Percentiles rank a stretch among this genome's conserved stretches.
Conservation (phyloP, 2,329 filamentous ascomycete genomes). For the Rhexocercosporidium sp. region DNA sequence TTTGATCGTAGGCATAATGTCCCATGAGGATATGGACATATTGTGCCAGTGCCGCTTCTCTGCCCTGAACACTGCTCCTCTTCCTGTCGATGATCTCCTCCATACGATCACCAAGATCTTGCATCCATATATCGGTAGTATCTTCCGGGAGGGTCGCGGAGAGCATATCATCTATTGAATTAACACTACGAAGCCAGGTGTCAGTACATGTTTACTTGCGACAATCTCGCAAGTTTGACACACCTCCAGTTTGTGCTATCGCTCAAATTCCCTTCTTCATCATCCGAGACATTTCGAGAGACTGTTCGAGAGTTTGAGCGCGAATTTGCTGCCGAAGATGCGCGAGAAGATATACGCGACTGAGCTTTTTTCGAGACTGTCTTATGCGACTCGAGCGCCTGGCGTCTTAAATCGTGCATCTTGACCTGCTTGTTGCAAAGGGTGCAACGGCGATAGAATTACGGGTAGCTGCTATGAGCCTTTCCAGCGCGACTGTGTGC, state of each 20-base stretch:
- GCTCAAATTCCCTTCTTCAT: conserved; percentile 57
- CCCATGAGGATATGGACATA: conserved; percentile 66
- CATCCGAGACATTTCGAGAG: conserved; percentile 58
- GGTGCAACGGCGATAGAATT: background rate
- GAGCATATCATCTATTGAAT: conserved; percentile 58
- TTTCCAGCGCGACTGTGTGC: conserved; percentile 22
- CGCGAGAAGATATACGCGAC: conserved; percentile 52
- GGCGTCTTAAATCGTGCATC: conserved; percentile 56
- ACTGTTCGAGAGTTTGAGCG: conserved; percentile 52
- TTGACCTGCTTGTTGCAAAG: conserved; percentile 6
- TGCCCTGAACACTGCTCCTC: conserved; percentile 66
- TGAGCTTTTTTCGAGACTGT: conserved; percentile 62
- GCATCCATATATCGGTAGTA: conserved; percentile 59
- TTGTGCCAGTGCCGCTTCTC: conserved; percentile 61
- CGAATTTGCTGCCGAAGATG: conserved; percentile 54
- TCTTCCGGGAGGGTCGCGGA: conserved; percentile 51
- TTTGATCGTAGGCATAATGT: conserved; percentile 65
- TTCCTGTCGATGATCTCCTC: conserved; percentile 72
- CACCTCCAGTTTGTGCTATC: conserved; percentile 61
- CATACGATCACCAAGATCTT: conserved; percentile 62
- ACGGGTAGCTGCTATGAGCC: background rate
- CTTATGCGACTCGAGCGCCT: conserved; percentile 62
- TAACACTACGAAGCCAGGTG: conserved; percentile 34
- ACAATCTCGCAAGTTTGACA: conserved; percentile 2
- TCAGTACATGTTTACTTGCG: conserved; percentile 17